Evolutionary conservation across 2,329 filamentous ascomycete genomes (phyloP), one percentile per base, ranked within the genome.

Genomic region (Diaporthe sp.): DNA sequence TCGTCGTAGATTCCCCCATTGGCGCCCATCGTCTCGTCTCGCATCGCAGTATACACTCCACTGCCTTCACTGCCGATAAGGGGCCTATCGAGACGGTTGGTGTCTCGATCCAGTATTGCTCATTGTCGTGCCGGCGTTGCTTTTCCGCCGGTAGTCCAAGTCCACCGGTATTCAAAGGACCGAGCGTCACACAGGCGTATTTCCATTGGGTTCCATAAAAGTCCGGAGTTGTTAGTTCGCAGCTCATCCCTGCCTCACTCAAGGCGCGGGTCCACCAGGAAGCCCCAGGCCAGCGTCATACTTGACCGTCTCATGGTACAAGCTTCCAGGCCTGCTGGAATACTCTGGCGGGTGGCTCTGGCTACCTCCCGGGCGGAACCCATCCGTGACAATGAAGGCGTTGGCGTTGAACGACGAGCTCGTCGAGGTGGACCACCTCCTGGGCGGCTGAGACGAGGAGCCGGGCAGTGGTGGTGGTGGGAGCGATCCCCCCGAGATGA

Each of bases 381-480:
- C 75, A 17, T 76, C 74, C 30, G 75, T 71, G 17, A 76, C 71
- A 6, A 76, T 4, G 40, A 74, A 74, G 4, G 71, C 69, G 12
- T 69, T 57, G 8, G 75, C 75, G 22, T 76, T 64, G 28, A 54
- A 75, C 6, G 75, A 76, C 52, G 75, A 76, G 64, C 66, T 73
- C 19, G 75, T 76, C 55, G 75, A 76, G n/a, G 71, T 75, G n/a
- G 75, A 76, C 73, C 75, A 75, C 38, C 75, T 64, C 52, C 75
- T 71, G 17, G 68, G 60, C 9, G 55, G 9, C 15, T 28, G 15
- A 3, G 45, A 15, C 9, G 66, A 33, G 13, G 74, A 38, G 4
- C 66, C 72, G 12, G 72, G 42, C 19, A 70, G 35, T 17, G 71
- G 71, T 4, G 61, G 55, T 9, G 64, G 74, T 13, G 74, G 71